These are phyloP conservation scores for Rhizopogon sp. DNA, from an alignment of 768 basidiomycete species.

Conservation along the genomic window DNA sequence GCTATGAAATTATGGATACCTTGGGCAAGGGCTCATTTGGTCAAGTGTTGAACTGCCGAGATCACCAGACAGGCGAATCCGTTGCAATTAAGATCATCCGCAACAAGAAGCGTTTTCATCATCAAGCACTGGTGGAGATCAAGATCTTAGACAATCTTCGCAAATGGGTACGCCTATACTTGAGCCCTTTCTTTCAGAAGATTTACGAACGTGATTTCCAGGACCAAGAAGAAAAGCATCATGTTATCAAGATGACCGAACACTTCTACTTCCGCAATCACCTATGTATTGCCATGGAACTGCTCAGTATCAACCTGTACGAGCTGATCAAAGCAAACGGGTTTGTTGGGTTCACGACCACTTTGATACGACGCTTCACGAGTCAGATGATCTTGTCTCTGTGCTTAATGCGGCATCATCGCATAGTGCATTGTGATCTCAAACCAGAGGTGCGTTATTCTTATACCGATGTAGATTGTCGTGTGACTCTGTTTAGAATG, in stretches of 20 bases:
- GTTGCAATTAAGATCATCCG: constrained; percentile 99
- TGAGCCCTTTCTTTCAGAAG: background rate
- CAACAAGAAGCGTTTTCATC: constrained; percentile 98
- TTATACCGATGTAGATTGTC: background rate
- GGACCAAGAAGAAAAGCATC: constrained; percentile 96
- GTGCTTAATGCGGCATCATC: constrained; percentile 91
- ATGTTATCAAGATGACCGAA: constrained; percentile 97
- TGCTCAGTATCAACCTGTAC: constrained; percentile 97
- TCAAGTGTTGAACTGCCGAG: constrained; percentile 92
- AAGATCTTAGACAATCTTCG: constrained; percentile 95
- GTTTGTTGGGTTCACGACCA: constrained; percentile 96
- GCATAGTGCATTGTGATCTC: constrained; percentile 97
- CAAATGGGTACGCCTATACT: constrained; percentile 71
- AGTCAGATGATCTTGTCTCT: constrained; percentile 92
- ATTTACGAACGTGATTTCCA: constrained; percentile 24
- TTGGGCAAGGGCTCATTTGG: constrained; percentile 99
- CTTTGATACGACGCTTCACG: constrained; percentile 92
- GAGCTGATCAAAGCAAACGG: constrained; percentile 99
- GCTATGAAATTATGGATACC: constrained; percentile 91
- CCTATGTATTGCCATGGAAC: constrained; percentile 96
- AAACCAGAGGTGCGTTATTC: constrained; percentile 82
- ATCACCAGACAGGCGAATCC: constrained; percentile 92
- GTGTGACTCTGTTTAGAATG: constrained; percentile 56
- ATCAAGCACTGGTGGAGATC: constrained; percentile 98
- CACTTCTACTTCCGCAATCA: constrained; percentile 98